Evolutionary conservation across 495 filamentous ascomycete genomes (phyloP), one percentile per base, ranked within the genome.

Genomic region (Xylaria scruposa): DNA sequence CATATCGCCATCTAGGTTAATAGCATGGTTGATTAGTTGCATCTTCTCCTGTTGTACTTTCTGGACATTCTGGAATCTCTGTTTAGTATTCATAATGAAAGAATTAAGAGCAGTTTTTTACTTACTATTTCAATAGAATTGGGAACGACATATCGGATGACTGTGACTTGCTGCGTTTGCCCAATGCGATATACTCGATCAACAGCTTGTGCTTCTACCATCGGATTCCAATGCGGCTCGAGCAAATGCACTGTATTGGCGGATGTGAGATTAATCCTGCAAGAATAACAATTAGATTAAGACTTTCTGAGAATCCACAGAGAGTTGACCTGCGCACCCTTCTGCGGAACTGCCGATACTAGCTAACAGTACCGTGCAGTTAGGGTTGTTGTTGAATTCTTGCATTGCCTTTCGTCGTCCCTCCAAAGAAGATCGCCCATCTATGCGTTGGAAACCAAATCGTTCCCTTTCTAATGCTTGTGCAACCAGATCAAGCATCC

Each of bases 141-240:
- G 4, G 36, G 40, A 44, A 75, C 77, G 26, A 75, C 67, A 62
- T 80, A 80, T 47, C 78, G 62, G 13, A 58, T 76, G 15, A 76
- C 56, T 29, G 56, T 72, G 10, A 78, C 76, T 36, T 74, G 61
- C 13, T 66, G 49, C 4, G 29, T 73, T 53, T 81, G 76, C n/a
- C 79, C 78, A 42, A 79, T 75, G 38, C 79, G 68, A 72, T 79
- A 73, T 7, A 81, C 71, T 21, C 79, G 71, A 54, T 76, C 74
- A n/a, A 79, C 42, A 0, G 77, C 78, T 53, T 80, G 78, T 31
- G 76, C 77, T 53, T 80, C 78, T 3, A 70, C 72, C 72, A 76
- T 78, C 0, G 78, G 78, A 47, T 74, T 79, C 78, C 78, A 77
- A 36, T 79, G 76, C 4, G 78, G 79, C 67, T 81, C 79, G 1